Base-by-base conservation (phyloP, 2,329 filamentous ascomycete species). In the Penicillium sp. region DNA sequence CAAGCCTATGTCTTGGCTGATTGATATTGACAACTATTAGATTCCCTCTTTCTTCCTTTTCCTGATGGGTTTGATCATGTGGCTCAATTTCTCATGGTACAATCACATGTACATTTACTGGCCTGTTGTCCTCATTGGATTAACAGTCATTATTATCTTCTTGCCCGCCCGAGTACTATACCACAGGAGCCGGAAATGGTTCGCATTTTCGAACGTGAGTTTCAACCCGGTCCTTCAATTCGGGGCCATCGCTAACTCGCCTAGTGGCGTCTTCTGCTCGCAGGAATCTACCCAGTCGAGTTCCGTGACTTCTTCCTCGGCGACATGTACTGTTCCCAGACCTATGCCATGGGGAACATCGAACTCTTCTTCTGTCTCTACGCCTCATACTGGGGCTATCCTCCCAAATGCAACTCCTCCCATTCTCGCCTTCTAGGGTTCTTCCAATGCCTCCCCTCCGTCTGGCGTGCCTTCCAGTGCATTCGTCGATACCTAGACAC, bases 291-390 rank as follows among this genome's bases (percentile, higher is more conserved):
- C 67, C 91, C 91, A 1, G 94, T 99, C 46, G 93, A 97, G 70
- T 99, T 97, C 71, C 85, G 92, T 54, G 94, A 99, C 73, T 97
- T 99, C 76, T 97, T 97, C 73, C 82, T 97, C 0, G 94, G 94
- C 48, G 94, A 99, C 70, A 97, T 97, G 81, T 96, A 96, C 73
- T 97, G 93, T 74, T 97, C 94, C 3, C 80, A 96, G 52, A 96
- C 92, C 5, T 99, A 99, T 72, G 83, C 88, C 14, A 90, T 90
- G 74, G 88, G 90, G 56, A 97, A 97, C 67, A 83, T 96, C 38
- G 90, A 92, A 64, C 79, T 97, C 0, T 97, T 97, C 77, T 97
- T 96, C 72, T 99, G 94, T 69, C 79, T 97, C 2, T 99, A 97
- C 64, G 85, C 88, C n/a, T 81, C 85, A 49, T 71, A 80, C 24